A percentile compares a stretch with the other conserved stretches of the same genome.
phyloP scores from a whole-genome alignment of 495 filamentous ascomycete genomes.

The Clohesyomyces aquaticus region DNA sequence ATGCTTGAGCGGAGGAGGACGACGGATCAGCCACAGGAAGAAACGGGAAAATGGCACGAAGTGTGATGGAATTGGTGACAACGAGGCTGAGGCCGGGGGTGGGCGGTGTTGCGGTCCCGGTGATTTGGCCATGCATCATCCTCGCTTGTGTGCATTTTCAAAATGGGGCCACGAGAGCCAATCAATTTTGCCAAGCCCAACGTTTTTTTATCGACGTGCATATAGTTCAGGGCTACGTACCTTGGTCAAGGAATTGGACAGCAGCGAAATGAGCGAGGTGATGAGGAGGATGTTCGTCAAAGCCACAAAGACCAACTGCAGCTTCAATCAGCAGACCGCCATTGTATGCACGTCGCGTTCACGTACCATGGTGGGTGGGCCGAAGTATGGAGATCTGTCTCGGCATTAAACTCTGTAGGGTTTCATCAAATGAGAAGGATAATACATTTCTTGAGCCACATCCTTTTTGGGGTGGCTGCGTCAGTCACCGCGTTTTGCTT shows the following conservation, averaged over 20 bases:
- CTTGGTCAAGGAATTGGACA: conserved; percentile 85
- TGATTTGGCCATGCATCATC: not conserved
- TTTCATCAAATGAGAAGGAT: conserved; percentile 44
- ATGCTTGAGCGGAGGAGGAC: not conserved
- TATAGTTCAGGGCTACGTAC: conserved; percentile 56
- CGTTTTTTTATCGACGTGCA: conserved; percentile 20
- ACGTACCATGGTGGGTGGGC: conserved; percentile 70
- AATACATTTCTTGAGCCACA: conserved; percentile 47
- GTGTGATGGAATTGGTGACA: conserved; percentile 16
- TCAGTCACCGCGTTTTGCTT: conserved; percentile 25
- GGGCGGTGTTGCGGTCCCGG: conserved; percentile 5
- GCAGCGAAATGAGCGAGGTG: conserved; percentile 86
- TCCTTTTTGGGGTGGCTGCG: conserved; percentile 40
- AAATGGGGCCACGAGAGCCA: conserved; percentile 27
- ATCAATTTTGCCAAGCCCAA: conserved; percentile 33
- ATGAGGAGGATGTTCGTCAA: conserved; percentile 91
- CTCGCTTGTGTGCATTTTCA: conserved; percentile 16
- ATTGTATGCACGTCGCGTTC: conserved; percentile 20
- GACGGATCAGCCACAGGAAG: not conserved
- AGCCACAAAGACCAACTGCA: conserved; percentile 71
- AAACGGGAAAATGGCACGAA: conserved; percentile 11
- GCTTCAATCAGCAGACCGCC: conserved; percentile 31
- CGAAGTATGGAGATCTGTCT: conserved; percentile 55
- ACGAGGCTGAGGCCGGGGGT: conserved; percentile 25
- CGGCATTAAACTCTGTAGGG: conserved; percentile 48